Evolutionary conservation across 345 rosid species (phyloP).

Genomic region (Brassica napus): Da-Ae NC_063449.1:9550001-9550500

Average conservation of each 20-base stretch:
- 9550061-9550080: background rate
- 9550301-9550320: background rate
- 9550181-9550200: background rate
- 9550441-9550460: too few relatives aligned
- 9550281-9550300: too few relatives aligned
- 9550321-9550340: too few relatives aligned
- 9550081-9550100: background rate
- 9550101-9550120: background rate
- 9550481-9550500: too few relatives aligned
- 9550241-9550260: too few relatives aligned
- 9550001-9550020: background rate
- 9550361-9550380: too few relatives aligned
- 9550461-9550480: too few relatives aligned
- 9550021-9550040: background rate
- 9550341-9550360: too few relatives aligned
- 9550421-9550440: too few relatives aligned
- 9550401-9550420: too few relatives aligned
- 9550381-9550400: too few relatives aligned
- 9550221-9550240: background rate
- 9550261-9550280: too few relatives aligned
- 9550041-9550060: background rate
- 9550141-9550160: background rate
- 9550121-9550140: background rate
- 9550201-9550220: background rate
- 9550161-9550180: background rate